Percentiles rank a stretch among this genome's conserved stretches.
Conservation (phyloP, 345 rosid genomes). For the Isatis tinctoria region DNA sequence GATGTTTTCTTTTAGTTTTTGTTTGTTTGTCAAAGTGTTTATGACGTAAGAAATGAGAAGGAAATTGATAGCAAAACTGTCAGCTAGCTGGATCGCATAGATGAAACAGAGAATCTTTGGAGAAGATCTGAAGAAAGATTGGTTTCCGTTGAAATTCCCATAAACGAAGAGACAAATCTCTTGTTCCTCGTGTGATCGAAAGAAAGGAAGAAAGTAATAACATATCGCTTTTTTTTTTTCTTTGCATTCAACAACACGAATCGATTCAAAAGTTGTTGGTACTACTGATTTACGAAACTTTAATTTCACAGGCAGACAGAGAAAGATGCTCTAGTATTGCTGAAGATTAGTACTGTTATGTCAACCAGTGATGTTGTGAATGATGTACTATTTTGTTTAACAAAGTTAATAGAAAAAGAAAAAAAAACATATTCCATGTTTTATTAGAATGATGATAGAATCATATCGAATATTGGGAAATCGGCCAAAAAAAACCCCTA, state of each 20-base stretch:
- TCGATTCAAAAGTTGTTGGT: slow-evolving; percentile 12
- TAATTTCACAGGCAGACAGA: not conserved
- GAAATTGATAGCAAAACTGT: slow-evolving; percentile 10
- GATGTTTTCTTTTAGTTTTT: not conserved
- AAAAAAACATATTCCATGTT: no score
- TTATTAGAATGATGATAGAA: no score
- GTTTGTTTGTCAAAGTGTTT: not conserved
- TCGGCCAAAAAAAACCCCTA: no score
- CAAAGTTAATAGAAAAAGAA: no score
- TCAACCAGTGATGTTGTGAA: slow-evolving; percentile 7
- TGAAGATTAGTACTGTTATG: slow-evolving; percentile 14
- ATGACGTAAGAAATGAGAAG: slow-evolving; percentile 17
- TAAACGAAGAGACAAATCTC: slow-evolving; percentile 29
- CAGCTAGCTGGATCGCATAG: slow-evolving; percentile 24
- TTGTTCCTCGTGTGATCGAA: slow-evolving; percentile 11
- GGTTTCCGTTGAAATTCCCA: slow-evolving; percentile 15
- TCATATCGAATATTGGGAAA: not conserved
- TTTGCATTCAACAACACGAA: slow-evolving; percentile 2
- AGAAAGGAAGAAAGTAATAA: not conserved
- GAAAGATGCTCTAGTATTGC: slow-evolving; percentile 23
- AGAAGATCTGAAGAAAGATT: slow-evolving; percentile 14
- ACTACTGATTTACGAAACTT: not conserved
- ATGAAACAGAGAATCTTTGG: slow-evolving; percentile 14
- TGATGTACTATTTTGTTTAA: not conserved
- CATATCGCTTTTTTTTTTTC: not conserved